phyloP scores from a whole-genome alignment of 306 rosid species.

The Cicer arietinum region DNA sequence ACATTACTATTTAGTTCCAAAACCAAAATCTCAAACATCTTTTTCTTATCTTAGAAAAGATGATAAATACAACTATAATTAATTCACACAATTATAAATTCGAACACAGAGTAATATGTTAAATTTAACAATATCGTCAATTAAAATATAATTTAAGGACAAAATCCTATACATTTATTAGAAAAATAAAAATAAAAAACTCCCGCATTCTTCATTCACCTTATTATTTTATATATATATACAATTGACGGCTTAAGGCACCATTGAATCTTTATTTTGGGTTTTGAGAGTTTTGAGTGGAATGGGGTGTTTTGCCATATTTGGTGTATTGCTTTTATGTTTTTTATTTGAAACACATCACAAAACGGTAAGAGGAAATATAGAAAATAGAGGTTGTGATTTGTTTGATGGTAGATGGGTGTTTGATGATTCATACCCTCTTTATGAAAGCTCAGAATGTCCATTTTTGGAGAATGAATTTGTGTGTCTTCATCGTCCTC shows the following conservation, averaged over 20 bases:
- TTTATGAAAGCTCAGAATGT: conserved; percentile 58
- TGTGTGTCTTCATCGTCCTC: conserved; percentile 73
- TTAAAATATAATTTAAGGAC: too few species aligned
- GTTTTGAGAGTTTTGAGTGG: not conserved
- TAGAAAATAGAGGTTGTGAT: conserved; percentile 48
- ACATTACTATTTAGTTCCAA: too few species aligned
- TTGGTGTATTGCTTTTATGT: conserved; percentile 20
- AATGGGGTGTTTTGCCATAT: conserved; percentile 49
- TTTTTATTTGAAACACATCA: conserved; percentile 3
- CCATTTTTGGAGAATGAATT: conserved; percentile 65
- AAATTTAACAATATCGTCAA: too few species aligned
- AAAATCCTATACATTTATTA: too few species aligned
- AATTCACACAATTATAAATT: too few species aligned
- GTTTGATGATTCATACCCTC: conserved; percentile 62
- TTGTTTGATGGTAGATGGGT: conserved; percentile 69
- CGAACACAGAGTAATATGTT: too few species aligned
- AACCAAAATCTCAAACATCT: too few species aligned
- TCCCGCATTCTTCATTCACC: too few species aligned
- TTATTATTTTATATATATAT: too few species aligned
- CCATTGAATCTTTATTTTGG: not conserved
- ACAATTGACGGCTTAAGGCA: not conserved
- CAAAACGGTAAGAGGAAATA: not conserved
- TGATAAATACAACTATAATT: too few species aligned
- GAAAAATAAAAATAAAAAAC: too few species aligned
- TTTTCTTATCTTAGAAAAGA: too few species aligned